Conservation (phyloP, 2,329 filamentous ascomycete genomes). For the Chaetomium olivaceum region DNA sequence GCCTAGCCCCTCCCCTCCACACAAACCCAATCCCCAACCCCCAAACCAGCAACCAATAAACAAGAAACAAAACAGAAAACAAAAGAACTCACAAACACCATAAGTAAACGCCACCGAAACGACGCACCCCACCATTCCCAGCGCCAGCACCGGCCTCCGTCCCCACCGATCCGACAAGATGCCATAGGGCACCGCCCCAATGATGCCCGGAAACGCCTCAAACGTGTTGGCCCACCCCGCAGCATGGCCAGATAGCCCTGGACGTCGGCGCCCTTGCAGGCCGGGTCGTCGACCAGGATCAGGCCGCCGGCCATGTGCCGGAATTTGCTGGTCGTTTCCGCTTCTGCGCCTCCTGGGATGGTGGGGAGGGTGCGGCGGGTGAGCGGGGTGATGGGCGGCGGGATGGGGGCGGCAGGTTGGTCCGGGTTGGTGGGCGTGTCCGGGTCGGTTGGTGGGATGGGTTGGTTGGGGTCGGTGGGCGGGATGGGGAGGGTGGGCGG, state of each 20-base stretch:
- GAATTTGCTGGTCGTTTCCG: neutral
- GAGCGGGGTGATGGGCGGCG: too few relatives aligned
- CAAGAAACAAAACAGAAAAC: too few relatives aligned
- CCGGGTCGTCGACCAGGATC: slow-evolving; percentile 40
- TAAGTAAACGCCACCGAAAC: slow-evolving; percentile 31
- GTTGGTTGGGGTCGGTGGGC: too few relatives aligned
- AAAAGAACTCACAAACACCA: slow-evolving; percentile 32
- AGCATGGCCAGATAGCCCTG: slow-evolving; percentile 55
- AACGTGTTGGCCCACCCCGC: slow-evolving; percentile 49
- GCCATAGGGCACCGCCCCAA: slow-evolving; percentile 49
- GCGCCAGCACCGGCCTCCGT: slow-evolving; percentile 44
- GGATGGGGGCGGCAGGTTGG: too few relatives aligned
- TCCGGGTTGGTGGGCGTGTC: too few relatives aligned
- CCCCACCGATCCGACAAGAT: slow-evolving; percentile 51
- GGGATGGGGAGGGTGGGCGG: neutral
- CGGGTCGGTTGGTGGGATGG: too few relatives aligned
- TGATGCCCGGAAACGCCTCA: slow-evolving; percentile 47
- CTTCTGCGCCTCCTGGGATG: neutral
- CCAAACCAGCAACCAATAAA: neutral
- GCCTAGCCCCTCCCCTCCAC: too few relatives aligned
- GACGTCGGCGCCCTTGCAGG: slow-evolving; percentile 52
- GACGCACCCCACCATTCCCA: slow-evolving; percentile 33
- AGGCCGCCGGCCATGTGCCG: slow-evolving; percentile 12
- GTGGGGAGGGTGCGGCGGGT: neutral
- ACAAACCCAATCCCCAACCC: neutral